These are phyloP conservation scores for Mucor plumbeus DNA, from an alignment of 371 early-diverging fungal genomes.

Conservation along the genomic window DNA sequence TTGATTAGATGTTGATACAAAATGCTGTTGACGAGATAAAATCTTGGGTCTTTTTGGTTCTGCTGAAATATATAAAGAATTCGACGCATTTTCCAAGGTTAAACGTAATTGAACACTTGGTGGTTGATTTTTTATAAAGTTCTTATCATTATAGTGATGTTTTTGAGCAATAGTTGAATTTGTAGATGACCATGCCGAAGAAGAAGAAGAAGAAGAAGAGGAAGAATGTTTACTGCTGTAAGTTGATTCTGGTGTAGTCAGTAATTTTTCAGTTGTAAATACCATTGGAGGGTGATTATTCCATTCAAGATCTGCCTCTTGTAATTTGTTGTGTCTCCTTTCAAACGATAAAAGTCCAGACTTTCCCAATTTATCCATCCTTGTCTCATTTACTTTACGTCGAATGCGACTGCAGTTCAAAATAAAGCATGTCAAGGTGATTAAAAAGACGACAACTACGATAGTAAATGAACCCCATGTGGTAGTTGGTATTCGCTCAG, in stretches of 20 bases:
- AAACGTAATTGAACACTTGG: constrained; percentile 22
- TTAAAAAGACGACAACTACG: constrained; percentile 29
- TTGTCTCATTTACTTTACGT: constrained; percentile 24
- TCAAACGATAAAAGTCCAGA: constrained; percentile 24
- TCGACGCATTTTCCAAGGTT: constrained; percentile 19
- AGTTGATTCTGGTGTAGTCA: constrained; percentile 16
- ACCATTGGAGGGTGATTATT: constrained; percentile 22
- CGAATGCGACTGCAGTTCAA: constrained; percentile 39
- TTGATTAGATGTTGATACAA: background rate
- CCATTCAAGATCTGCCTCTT: constrained; percentile 28
- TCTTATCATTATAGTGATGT: constrained; percentile 22
- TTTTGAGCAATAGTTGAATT: constrained; percentile 15
- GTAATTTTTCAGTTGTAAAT: constrained; percentile 11
- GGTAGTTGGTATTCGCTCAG: constrained; percentile 37
- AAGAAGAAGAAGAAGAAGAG: constrained; percentile 5
- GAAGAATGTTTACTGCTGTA: background rate
- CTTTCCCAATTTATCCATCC: constrained; percentile 17
- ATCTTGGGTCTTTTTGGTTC: background rate
- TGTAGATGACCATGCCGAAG: constrained; percentile 21
- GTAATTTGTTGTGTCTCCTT: constrained; percentile 26
- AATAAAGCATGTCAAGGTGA: constrained; percentile 43
- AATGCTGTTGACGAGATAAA: background rate
- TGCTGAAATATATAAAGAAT: background rate
- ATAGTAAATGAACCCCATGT: constrained; percentile 38
- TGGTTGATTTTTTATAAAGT: constrained; percentile 24